Percentiles rank a stretch among this genome's conserved stretches.
These are phyloP conservation scores for Fraxinus floribunda DNA, from an alignment of 305 asterid species.

Conservation along the genomic window DNA sequence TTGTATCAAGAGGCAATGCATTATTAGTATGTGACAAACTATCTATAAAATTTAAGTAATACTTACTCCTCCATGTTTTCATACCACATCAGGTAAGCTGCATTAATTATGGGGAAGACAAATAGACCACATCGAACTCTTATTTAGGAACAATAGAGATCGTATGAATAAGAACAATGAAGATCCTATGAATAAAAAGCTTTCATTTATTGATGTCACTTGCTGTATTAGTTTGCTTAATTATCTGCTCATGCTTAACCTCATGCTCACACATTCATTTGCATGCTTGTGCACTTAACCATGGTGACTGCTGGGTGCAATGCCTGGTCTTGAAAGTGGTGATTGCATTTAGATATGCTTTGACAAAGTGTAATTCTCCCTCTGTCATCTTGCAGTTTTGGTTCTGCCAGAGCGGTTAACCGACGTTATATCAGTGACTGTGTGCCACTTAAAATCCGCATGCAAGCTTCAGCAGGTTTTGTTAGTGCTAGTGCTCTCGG, in stretches of 20 bases:
- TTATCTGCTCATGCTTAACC: not conserved
- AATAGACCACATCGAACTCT: not conserved
- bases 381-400: constrained; percentile 59
- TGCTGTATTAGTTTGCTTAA: not conserved
- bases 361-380: constrained; percentile 19
- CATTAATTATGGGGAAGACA: not conserved
- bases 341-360: constrained; percentile 16
- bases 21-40: not conserved
- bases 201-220: not conserved
- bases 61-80: constrained; percentile 18
- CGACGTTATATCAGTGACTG: constrained; percentile 63
- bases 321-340: constrained; percentile 5
- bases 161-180: not conserved
- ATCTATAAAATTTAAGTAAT: not conserved
- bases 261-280: not conserved
- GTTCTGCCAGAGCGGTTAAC: constrained; percentile 98
- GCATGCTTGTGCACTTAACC: not conserved
- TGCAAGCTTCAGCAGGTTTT: constrained; percentile 98
- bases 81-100: not conserved
- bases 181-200: not conserved
- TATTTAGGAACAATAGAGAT: not conserved
- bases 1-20: not conserved
- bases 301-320: constrained; percentile 9
- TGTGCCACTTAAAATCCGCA: constrained; percentile 33
- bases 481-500: constrained; percentile 99